Evolutionary conservation across 2,329 filamentous ascomycete species (phyloP).

Genomic region (Fusarium sp.): DNA sequence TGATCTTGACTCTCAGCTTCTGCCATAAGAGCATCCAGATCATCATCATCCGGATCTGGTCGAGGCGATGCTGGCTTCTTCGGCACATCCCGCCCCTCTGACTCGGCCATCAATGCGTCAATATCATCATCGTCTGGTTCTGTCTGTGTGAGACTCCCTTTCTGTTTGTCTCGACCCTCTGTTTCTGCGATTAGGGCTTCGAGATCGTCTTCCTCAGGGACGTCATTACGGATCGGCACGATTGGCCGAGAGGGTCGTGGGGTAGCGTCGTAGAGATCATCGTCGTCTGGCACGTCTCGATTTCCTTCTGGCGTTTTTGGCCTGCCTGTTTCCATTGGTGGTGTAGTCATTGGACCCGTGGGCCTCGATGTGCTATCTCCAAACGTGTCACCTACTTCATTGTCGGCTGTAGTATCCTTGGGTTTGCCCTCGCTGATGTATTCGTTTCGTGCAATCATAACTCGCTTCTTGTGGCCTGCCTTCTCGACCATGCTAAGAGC

Average conservation of each 20-base stretch:
- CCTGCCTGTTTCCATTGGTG: constrained; percentile 52
- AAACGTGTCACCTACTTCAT: constrained; percentile 39
- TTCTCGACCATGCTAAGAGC: constrained; percentile 93
- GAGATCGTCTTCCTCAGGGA: constrained; percentile 62
- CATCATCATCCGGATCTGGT: constrained; percentile 56
- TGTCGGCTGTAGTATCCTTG: constrained; percentile 53
- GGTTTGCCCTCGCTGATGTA: constrained; percentile 86
- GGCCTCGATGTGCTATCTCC: constrained; percentile 44
- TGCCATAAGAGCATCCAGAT: constrained; percentile 66
- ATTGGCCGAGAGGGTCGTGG: constrained; percentile 51
- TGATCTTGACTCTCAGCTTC: constrained; percentile 56
- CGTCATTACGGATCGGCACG: constrained; percentile 43
- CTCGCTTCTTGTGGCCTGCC: constrained; percentile 83
- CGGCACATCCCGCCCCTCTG: constrained; percentile 48
- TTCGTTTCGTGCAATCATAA: constrained; percentile 79
- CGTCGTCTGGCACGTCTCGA: constrained; percentile 55
- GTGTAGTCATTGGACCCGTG: constrained; percentile 47
- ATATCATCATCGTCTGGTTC: constrained; percentile 61
- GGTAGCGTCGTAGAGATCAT: constrained; percentile 68
- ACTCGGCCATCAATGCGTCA: constrained; percentile 66
- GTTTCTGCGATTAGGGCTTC: constrained; percentile 67
- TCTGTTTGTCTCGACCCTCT: constrained; percentile 48
- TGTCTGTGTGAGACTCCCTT: constrained; percentile 15
- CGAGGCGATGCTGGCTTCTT: constrained; percentile 28
- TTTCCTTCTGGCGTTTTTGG: constrained; percentile 47